Evolutionary conservation across 306 rosid genomes (phyloP), one percentile per base, ranked within the genome.

Genomic region (Gastrolobium villosum): DNA sequence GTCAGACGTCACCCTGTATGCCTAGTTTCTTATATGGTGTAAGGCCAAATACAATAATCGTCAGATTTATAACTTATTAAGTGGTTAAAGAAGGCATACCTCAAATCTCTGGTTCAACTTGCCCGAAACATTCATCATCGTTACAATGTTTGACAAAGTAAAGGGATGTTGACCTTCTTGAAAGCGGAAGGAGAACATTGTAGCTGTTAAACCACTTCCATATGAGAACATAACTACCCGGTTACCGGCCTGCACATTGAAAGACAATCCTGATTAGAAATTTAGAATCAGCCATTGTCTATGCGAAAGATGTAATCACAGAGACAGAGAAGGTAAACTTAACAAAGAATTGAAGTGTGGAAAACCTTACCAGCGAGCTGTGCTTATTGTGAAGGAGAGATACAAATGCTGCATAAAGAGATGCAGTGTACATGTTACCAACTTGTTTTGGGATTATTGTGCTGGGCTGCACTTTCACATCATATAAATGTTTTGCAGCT

Each of bases 341-440:
- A 45, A 15, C 7, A 7, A 52, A 26, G 30, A 41, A 78, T 34
- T 32, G 6, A 32, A 71, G 20, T 3, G 13, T 5, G 2, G 70
- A 70, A 9, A 43, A 55, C 64, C 61, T 74, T 88, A 93, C 97
- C 95, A 93, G 79, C 9, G 88, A 70, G 63, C 48, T 76, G 15
- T 83, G 71, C 60, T 89, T 87, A 48, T 88, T 86, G 83, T 93
- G 92, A 70, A 93, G 84, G 66, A 92, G 90, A 34, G 97, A 90
- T 5, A 83, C 92, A 61, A 93, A 85, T 82, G 98, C 94, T 30
- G 96, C 93, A 66, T 93, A 93, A 30, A 91, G 86, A 35, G 95
- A 92, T 59, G 91, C 97, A 52, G 94, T 92, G 84, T 92, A 92
- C 97, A 90, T 90, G 83, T 92, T 90, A 43, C 97, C 98, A 76